Base-by-base conservation (phyloP, 768 basidiomycete genomes). In the Rhodotorula toruloides region DNA sequence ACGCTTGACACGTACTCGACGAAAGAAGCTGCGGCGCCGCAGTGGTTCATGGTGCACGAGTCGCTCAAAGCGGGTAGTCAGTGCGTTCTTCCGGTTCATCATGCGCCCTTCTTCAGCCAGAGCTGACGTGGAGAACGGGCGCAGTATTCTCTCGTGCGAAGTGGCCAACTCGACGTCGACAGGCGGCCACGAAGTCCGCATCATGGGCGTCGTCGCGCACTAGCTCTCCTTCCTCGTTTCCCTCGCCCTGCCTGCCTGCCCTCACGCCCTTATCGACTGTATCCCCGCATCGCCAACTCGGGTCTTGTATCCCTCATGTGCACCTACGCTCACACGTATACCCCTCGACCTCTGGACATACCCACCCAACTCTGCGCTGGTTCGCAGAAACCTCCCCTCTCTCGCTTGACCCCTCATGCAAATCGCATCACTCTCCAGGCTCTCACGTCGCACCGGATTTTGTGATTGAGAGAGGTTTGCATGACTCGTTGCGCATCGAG, bases 161-260 rank as follows among this genome's bases (percentile, higher is more conserved):
- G 43, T 65, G 16, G 6, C 48, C 2, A 14, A 39, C 6, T 39
- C 36, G 25, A 54, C 57, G 2, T 37, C 34, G 5, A 58, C 63
- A 29, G 25, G 6, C 16, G 57, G 57, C 0, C 56, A 65, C 52
- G 63, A 65, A 16, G 47, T 65, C 31, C 56, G 63, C 9, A 58
- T 65, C 32, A 39, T 65, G 21, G 63, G 63, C 29, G 27, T 65
- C 6, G 63, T 44, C 17, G 29, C 57, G 39, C 56, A 54, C 37
- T 65, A n/a, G 29, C 8, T 6, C 10, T 21, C 4, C 10, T 1
- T 14, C 32, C 22, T 25, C 29, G 1, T 32, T 27, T 22, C 17
- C n/a, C 47, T 22, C 32, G 34, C 27, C 22, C 42, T 25, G 52
- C 36, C 52, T 27, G n/a, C n/a, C n/a, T n/a, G n/a, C n/a, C n/a